These are phyloP conservation scores for Tillandsia leiboldiana DNA, from an alignment of 176 grass and related monocot genomes.

Conservation along the genomic window DNA sequence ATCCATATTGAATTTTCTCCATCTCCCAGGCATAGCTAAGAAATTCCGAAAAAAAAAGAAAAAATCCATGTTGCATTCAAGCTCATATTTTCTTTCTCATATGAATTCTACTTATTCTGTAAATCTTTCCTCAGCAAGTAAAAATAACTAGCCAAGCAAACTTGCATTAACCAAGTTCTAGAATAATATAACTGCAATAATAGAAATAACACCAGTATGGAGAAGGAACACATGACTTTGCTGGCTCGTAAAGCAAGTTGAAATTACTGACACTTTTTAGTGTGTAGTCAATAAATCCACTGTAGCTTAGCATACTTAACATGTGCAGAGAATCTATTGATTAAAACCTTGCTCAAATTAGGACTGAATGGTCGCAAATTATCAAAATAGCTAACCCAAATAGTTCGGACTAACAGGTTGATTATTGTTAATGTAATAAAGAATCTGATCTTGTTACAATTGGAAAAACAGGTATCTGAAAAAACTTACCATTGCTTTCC, in stretches of 20 bases:
- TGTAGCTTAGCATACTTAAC: background rate
- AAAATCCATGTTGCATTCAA: background rate
- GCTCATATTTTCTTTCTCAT: too few species aligned
- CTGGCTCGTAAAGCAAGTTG: background rate
- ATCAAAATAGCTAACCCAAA: background rate
- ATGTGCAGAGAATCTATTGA: background rate
- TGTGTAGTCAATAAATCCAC: background rate
- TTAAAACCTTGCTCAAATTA: background rate
- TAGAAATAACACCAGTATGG: background rate
- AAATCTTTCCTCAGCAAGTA: background rate
- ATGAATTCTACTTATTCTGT: too few species aligned
- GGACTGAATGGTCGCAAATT: background rate
- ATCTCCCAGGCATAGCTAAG: too few species aligned
- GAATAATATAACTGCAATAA: background rate
- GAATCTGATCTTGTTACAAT: background rate
- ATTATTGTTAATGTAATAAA: background rate
- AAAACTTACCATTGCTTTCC: constrained; percentile 60
- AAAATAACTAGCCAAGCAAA: background rate
- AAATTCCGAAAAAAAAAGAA: too few species aligned
- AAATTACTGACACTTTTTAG: background rate
- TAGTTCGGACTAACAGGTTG: background rate
- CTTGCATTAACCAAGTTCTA: background rate
- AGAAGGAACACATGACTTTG: background rate
- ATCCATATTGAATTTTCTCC: too few species aligned
- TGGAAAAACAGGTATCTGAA: background rate